phyloP scores from a whole-genome alignment of 1,284 basidiomycete genomes.

The Cryptococcus depauperatus region DNA sequence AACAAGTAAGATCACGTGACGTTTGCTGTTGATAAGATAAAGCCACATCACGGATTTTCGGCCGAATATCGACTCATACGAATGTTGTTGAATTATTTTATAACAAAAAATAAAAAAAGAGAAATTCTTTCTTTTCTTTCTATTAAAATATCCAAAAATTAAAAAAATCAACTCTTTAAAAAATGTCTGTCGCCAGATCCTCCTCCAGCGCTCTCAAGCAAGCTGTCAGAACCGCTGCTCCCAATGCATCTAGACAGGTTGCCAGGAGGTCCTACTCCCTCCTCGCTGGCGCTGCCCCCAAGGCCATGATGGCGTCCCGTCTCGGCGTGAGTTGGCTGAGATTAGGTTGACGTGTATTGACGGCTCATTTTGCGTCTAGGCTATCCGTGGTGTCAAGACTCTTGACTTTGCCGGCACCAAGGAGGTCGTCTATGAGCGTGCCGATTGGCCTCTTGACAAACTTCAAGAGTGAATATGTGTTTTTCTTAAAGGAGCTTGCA shows the following conservation, averaged over 20 bases:
- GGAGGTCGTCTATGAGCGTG: conserved; percentile 94
- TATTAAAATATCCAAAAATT: too few relatives aligned
- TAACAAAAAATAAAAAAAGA: not conserved
- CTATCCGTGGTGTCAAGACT: conserved; percentile 79
- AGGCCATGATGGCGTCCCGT: conserved; percentile 35
- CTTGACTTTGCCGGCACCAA: conserved; percentile 95
- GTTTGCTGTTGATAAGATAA: too few relatives aligned
- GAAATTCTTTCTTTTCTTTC: not conserved
- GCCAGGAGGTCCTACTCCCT: conserved; percentile 61
- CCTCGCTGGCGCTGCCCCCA: conserved; percentile 53
- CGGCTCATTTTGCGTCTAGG: conserved; percentile 14
- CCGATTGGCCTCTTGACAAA: conserved; percentile 95
- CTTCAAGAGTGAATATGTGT: conserved; percentile 66
- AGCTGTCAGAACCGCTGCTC: conserved; percentile 47
- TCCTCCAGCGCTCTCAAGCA: conserved; percentile 50
- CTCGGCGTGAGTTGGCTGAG: conserved; percentile 38
- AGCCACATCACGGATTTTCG: too few relatives aligned
- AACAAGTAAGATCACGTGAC: too few relatives aligned
- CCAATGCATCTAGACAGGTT: conserved; percentile 37
- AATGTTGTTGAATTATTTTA: not conserved
- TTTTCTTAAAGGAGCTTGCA: not conserved
- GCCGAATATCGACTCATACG: conserved; percentile 15
- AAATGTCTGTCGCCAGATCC: conserved; percentile 41
- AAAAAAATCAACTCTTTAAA: too few relatives aligned
- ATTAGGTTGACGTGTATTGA: too few relatives aligned